Evolutionary conservation across 805 yeast species (phyloP).

Genomic region (Yamadazyma kitorensis): DNA sequence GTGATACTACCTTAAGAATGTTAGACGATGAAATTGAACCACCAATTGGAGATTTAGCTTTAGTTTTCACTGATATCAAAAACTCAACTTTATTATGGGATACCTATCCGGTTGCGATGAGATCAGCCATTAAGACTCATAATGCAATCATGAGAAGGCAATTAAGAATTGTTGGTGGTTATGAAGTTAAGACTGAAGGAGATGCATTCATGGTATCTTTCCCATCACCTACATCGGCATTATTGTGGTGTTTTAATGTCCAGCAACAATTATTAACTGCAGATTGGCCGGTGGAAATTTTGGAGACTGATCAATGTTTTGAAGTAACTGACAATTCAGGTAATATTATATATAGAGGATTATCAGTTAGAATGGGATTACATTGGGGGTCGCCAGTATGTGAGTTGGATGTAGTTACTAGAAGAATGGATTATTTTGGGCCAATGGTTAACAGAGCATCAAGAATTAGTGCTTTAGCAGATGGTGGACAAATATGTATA

Average conservation of each 20-base stretch:
- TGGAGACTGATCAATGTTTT: slow-evolving; percentile 80
- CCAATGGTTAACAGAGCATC: slow-evolving; percentile 98
- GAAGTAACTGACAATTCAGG: slow-evolving; percentile 66
- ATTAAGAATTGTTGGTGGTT: slow-evolving; percentile 89
- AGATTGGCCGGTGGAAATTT: slow-evolving; percentile 94
- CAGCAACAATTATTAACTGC: slow-evolving; percentile 78
- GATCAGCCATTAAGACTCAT: slow-evolving; percentile 94
- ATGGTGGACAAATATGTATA: slow-evolving; percentile 95
- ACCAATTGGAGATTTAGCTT: slow-evolving; percentile 90
- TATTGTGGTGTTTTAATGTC: slow-evolving; percentile 92
- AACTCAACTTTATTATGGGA: slow-evolving; percentile 95
- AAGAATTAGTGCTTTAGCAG: slow-evolving; percentile 90
- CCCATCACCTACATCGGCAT: slow-evolving; percentile 86
- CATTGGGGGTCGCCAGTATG: slow-evolving; percentile 99
- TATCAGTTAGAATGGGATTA: slow-evolving; percentile 96
- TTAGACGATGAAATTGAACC: slow-evolving; percentile 90
- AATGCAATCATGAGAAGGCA: slow-evolving; percentile 93
- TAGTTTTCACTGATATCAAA: slow-evolving; percentile 96
- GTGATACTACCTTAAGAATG: slow-evolving; percentile 77
- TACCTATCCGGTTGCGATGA: slow-evolving; percentile 86
- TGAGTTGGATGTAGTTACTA: slow-evolving; percentile 90
- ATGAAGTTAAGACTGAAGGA: slow-evolving; percentile 98
- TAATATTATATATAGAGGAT: slow-evolving; percentile 71
- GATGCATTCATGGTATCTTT: slow-evolving; percentile 98
- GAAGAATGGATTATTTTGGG: slow-evolving; percentile 98